These are phyloP conservation scores for Plenodomus lindquistii DNA, from an alignment of 2,329 filamentous ascomycete genomes.

Conservation along the genomic window DNA sequence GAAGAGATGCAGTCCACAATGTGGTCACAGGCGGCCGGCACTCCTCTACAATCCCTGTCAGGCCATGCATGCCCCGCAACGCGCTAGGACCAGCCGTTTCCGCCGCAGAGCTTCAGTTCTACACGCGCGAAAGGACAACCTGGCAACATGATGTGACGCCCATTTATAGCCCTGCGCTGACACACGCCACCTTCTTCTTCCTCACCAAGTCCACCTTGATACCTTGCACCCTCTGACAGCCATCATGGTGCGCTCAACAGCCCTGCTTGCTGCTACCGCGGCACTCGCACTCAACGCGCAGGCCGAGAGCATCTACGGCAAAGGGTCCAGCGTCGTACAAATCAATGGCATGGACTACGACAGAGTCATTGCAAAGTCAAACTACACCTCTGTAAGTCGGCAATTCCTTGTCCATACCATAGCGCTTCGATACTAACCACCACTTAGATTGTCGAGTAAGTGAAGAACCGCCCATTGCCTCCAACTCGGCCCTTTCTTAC, in stretches of 20 bases:
- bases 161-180: constrained; percentile 10
- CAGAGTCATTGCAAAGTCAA: constrained; percentile 81
- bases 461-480: background rate
- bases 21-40: constrained; percentile 3
- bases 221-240: constrained; percentile 2
- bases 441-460: constrained; percentile 47
- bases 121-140: background rate
- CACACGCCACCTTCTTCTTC: constrained; percentile 3
- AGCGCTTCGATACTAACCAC: constrained; percentile 4
- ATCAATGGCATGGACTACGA: constrained; percentile 80
- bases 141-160: constrained; percentile 20
- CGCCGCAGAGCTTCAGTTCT: background rate
- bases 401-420: background rate
- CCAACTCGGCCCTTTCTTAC: constrained; percentile 6
- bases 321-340: constrained; percentile 85
- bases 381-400: constrained; percentile 79
- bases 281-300: constrained; percentile 68
- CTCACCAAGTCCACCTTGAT: constrained; percentile 6
- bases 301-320: constrained; percentile 77
- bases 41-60: constrained; percentile 2
- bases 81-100: background rate
- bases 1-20: constrained; percentile 2
- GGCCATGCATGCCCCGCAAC: constrained; percentile 1
- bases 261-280: constrained; percentile 57
- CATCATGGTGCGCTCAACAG: constrained; percentile 42